These are phyloP conservation scores for Aschersonia sp. DNA, from an alignment of 2,329 filamentous ascomycete species.

Conservation along the genomic window DNA sequence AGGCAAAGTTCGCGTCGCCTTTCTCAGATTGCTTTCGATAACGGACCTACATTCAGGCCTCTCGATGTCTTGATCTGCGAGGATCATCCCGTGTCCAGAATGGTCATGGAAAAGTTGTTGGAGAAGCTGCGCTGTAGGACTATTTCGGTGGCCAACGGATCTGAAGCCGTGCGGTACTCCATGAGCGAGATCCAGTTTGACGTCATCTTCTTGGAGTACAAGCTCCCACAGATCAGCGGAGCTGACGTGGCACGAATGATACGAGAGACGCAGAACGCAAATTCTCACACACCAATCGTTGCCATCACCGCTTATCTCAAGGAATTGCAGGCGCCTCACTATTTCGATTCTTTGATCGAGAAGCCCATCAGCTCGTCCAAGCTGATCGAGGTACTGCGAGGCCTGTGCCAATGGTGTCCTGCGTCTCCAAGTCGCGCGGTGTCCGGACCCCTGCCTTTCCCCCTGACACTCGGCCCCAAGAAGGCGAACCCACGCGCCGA, in stretches of 20 bases:
- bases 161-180: constrained; percentile 84
- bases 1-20: constrained; percentile 91
- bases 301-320: constrained; percentile 97
- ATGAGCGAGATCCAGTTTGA: constrained; percentile 98
- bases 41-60: constrained; percentile 76
- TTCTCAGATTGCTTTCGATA: constrained; percentile 77
- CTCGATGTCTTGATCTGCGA: constrained; percentile 93
- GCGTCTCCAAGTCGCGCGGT: constrained; percentile 36
- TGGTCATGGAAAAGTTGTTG: constrained; percentile 97
- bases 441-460: constrained; percentile 35
- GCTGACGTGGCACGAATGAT: constrained; percentile 97
- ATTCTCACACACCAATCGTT: constrained; percentile 87
- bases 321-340: constrained; percentile 84
- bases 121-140: constrained; percentile 93
- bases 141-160: constrained; percentile 78
- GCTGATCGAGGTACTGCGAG: constrained; percentile 72
- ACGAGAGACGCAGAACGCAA: constrained; percentile 88
- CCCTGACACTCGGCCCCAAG: constrained; percentile 49
- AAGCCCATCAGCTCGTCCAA: constrained; percentile 93
- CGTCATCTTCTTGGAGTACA: constrained; percentile 96
- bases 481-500: constrained; percentile 50
- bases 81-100: constrained; percentile 87
- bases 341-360: constrained; percentile 90
- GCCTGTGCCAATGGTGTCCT: constrained; percentile 87
- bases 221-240: constrained; percentile 86